phyloP scores from a whole-genome alignment of 1,284 basidiomycete species.

The Moesziomyces sp. region DNA sequence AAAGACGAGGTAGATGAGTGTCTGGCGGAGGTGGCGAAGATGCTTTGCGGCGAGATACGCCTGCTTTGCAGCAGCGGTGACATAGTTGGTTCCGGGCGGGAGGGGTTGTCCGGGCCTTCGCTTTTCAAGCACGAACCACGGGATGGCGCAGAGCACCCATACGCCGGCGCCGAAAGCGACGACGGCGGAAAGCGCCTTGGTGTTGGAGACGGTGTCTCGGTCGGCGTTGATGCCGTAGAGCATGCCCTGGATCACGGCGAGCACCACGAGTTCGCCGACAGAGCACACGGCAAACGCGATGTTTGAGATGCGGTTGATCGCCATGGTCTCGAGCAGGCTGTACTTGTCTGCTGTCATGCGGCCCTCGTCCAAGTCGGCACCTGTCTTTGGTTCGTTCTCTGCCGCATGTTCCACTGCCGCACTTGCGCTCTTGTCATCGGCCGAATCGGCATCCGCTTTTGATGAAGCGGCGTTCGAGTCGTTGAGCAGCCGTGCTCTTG shows the following conservation, averaged over 20 bases:
- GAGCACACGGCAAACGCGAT: constrained; percentile 81
- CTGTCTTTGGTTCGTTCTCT: not conserved
- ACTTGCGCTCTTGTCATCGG: constrained; percentile 15
- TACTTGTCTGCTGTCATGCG: constrained; percentile 73
- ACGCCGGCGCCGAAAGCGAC: constrained; percentile 67
- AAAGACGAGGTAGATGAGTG: constrained; percentile 73
- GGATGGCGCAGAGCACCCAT: constrained; percentile 77
- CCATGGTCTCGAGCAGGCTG: constrained; percentile 79
- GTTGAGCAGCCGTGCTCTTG: constrained; percentile 74
- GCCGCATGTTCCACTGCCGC: constrained; percentile 5
- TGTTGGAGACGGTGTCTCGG: constrained; percentile 65
- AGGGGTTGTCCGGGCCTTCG: constrained; percentile 68
- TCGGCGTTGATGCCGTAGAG: constrained; percentile 74
- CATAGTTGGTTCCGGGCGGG: constrained; percentile 75
- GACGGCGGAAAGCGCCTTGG: constrained; percentile 70
- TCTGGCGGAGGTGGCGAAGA: constrained; percentile 17
- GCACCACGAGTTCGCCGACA: constrained; percentile 79
- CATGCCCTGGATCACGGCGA: constrained; percentile 81
- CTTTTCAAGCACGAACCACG: constrained; percentile 75
- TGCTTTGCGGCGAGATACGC: constrained; percentile 27
- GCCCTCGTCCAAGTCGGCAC: not conserved
- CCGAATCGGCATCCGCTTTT: not conserved
- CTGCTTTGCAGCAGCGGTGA: constrained; percentile 73
- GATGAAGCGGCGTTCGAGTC: constrained; percentile 1
- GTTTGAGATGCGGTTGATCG: constrained; percentile 86